phyloP scores from a whole-genome alignment of 1,284 basidiomycete species.

The Boletus smithii region DNA sequence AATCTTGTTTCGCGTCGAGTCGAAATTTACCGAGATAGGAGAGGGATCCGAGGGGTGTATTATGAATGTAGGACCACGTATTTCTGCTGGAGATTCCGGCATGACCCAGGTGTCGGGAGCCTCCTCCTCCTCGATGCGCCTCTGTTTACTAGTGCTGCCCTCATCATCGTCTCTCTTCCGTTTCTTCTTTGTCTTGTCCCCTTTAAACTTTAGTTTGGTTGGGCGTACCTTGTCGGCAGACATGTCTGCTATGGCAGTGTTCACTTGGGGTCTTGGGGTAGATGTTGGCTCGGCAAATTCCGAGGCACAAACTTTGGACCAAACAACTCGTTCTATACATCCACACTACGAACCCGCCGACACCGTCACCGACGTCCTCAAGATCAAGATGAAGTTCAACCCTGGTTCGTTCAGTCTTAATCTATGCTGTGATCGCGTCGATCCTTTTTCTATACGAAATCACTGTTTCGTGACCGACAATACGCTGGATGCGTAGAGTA shows the following conservation, averaged over 20 bases:
- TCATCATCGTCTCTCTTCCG: slow-evolving; percentile 60
- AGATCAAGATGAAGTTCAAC: slow-evolving; percentile 78
- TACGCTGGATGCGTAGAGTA: slow-evolving; percentile 52
- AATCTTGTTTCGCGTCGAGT: slow-evolving; percentile 71
- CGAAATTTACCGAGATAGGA: slow-evolving; percentile 73
- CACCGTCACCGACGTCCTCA: slow-evolving; percentile 50
- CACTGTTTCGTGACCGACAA: slow-evolving; percentile 23
- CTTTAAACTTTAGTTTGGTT: slow-evolving; percentile 81
- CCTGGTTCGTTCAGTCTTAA: slow-evolving; percentile 54
- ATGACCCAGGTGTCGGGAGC: slow-evolving; percentile 76
- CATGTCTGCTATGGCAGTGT: too few species aligned
- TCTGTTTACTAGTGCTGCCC: slow-evolving; percentile 45
- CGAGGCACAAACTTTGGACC: slow-evolving; percentile 35
- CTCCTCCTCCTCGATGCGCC: slow-evolving; percentile 53
- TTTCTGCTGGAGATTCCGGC: slow-evolving; percentile 66
- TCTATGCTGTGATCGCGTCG: not conserved
- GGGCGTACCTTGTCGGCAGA: slow-evolving; percentile 52
- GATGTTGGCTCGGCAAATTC: slow-evolving; percentile 25
- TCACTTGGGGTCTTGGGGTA: too few species aligned
- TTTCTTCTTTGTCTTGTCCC: slow-evolving; percentile 80
- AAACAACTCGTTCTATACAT: slow-evolving; percentile 27
- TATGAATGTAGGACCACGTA: slow-evolving; percentile 81
- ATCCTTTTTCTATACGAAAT: slow-evolving; percentile 22
- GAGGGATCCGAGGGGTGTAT: slow-evolving; percentile 72
- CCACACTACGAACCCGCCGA: slow-evolving; percentile 19